Evolutionary conservation across 306 rosid genomes (phyloP).

Genomic region (Fagus crenata): DNA sequence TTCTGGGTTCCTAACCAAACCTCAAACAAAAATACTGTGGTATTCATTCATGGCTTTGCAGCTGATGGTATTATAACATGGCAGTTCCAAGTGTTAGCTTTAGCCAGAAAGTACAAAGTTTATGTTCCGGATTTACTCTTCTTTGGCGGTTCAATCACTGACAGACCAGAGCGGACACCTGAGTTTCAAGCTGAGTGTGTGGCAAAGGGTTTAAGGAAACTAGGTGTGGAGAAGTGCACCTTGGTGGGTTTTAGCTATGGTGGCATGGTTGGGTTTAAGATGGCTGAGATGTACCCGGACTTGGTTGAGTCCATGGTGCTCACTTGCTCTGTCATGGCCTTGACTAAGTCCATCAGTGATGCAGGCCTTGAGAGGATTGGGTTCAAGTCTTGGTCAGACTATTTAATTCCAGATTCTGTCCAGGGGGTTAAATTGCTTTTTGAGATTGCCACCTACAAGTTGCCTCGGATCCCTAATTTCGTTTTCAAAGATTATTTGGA

Average conservation of each 20-base stretch:
- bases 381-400: conserved; percentile 36
- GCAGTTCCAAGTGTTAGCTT: conserved; percentile 37
- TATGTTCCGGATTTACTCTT: conserved; percentile 46
- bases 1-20: conserved; percentile 38
- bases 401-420: conserved; percentile 35
- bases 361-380: conserved; percentile 31
- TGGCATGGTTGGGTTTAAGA: conserved; percentile 44
- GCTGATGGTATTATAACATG: conserved; percentile 40
- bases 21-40: conserved; percentile 18
- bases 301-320: conserved; percentile 42
- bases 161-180: conserved; percentile 29
- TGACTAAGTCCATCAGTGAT: conserved; percentile 28
- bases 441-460: conserved; percentile 25
- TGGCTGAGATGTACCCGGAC: conserved; percentile 40
- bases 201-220: conserved; percentile 33
- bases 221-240: conserved; percentile 42
- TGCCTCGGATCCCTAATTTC: conserved; percentile 34
- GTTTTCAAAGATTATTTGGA: conserved; percentile 30
- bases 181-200: conserved; percentile 47
- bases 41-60: conserved; percentile 44
- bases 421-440: conserved; percentile 18
- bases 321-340: conserved; percentile 29
- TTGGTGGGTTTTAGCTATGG: conserved; percentile 44
- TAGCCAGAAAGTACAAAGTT: conserved; percentile 31
- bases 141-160: conserved; percentile 41